phyloP scores from a whole-genome alignment of 2,329 filamentous ascomycete species.

The Xylaria hypoxylon region DNA sequence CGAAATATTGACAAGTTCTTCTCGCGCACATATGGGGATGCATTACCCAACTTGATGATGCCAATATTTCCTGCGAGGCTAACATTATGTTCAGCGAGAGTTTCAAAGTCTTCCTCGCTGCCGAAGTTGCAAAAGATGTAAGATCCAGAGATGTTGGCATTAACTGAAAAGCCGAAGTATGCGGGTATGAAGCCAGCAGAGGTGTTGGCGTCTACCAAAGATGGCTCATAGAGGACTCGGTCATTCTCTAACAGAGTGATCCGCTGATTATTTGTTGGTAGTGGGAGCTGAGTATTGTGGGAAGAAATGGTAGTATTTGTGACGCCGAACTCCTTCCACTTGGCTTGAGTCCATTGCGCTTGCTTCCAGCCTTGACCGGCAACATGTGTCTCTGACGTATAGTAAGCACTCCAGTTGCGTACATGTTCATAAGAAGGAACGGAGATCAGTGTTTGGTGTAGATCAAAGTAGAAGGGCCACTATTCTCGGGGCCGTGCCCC shows the following conservation, averaged over 20 bases:
- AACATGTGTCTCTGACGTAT: conserved; percentile 18
- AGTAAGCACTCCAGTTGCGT: conserved; percentile 25
- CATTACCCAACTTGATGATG: conserved; percentile 16
- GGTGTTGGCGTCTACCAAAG: conserved; percentile 9
- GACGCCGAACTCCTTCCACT: conserved; percentile 21
- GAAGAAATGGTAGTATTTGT: conserved; percentile 6
- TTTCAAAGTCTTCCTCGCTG: conserved; percentile 12
- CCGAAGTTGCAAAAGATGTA: conserved; percentile 27
- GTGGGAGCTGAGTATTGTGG: conserved; percentile 15
- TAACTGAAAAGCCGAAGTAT: conserved; percentile 18
- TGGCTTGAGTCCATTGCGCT: conserved; percentile 19
- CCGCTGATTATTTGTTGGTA: conserved; percentile 7
- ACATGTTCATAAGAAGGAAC: conserved; percentile 18
- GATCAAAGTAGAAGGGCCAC: not conserved
- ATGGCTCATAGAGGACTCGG: conserved; percentile 17
- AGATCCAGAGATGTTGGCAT: conserved; percentile 14
- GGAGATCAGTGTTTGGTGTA: conserved; percentile 10
- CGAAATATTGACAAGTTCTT: conserved; percentile 14
- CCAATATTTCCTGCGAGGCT: conserved; percentile 13
- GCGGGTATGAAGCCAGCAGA: conserved; percentile 17
- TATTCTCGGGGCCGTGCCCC: too few species aligned
- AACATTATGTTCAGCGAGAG: conserved; percentile 18
- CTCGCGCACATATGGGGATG: conserved; percentile 15
- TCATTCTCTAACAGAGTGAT: not conserved
- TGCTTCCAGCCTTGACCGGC: conserved; percentile 12